phyloP scores from a whole-genome alignment of 192 early-diverging fungal species.

The Coemansia sp. region DNA sequence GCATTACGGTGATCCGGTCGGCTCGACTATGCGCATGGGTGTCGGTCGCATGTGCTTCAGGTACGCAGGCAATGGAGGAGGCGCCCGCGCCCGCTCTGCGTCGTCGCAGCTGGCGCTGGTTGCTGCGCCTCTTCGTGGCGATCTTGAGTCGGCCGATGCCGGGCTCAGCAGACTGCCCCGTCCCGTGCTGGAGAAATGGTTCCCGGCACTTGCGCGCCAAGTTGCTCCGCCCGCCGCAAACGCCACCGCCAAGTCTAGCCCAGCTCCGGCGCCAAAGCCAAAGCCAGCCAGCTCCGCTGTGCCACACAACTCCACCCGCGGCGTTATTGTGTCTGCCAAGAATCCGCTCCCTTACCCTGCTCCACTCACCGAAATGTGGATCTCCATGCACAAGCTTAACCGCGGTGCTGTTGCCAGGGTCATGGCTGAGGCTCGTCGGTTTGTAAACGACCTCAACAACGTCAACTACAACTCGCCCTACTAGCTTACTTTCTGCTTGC shows the following conservation, averaged over 20 bases:
- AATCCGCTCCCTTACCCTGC: conserved; percentile 32
- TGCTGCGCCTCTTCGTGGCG: conserved; percentile 12
- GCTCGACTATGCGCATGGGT: conserved; percentile 45
- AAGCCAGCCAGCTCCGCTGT: too few species aligned
- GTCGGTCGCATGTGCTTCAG: conserved; percentile 49
- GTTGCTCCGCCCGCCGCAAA: neutral
- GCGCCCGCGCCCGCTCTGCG: neutral
- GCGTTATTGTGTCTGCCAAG: conserved; percentile 4
- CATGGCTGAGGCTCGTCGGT: conserved; percentile 45
- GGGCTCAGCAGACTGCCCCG: conserved; percentile 33
- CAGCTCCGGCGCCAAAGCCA: neutral
- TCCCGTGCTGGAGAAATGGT: conserved; percentile 42
- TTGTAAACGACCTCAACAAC: conserved; percentile 45
- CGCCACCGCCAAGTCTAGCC: neutral
- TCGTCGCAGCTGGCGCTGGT: conserved; percentile 20
- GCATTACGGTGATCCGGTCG: conserved; percentile 39
- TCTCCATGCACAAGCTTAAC: conserved; percentile 50
- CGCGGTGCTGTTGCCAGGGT: conserved; percentile 16
- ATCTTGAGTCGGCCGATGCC: conserved; percentile 9
- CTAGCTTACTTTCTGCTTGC: conserved; percentile 1
- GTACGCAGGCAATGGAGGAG: conserved; percentile 26
- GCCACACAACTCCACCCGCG: conserved; percentile 16
- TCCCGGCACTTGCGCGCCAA: conserved; percentile 28
- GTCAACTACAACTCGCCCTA: conserved; percentile 49
- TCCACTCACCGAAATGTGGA: conserved; percentile 44